Conservation (phyloP, 2,329 filamentous ascomycete species). For the Thyridium curvatum region DNA sequence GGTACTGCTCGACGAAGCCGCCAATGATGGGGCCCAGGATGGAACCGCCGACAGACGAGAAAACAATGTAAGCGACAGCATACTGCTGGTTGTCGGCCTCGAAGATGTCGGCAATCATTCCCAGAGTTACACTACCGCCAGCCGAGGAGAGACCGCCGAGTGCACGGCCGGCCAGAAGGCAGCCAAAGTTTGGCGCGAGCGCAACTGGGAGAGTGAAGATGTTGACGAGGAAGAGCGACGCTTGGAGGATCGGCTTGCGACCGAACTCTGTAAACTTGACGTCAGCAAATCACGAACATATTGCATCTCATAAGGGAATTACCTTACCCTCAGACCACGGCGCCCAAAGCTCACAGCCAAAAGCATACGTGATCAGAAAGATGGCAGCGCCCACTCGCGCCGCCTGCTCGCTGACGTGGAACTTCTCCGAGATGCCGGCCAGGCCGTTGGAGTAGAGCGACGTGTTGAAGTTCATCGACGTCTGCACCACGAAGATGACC, state of each 20-base stretch:
- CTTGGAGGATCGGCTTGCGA: conserved; percentile 68
- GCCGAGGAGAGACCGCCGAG: conserved; percentile 66
- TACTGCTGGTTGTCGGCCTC: conserved; percentile 67
- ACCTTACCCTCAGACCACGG: conserved; percentile 64
- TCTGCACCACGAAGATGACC: conserved; percentile 69
- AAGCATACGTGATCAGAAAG: conserved; percentile 74
- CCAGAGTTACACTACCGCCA: conserved; percentile 66
- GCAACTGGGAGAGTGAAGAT: conserved; percentile 69
- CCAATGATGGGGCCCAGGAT: conserved; percentile 74
- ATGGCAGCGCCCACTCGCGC: conserved; percentile 70
- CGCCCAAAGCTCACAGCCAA: conserved; percentile 84
- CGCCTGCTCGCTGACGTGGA: conserved; percentile 59
- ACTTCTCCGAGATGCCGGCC: conserved; percentile 59
- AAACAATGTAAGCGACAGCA: conserved; percentile 69
- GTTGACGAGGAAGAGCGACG: conserved; percentile 69
- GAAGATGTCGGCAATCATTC: conserved; percentile 71
- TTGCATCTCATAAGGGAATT: neutral
- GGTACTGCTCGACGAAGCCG: conserved; percentile 63
- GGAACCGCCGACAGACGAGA: conserved; percentile 73
- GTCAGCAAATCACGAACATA: no score
- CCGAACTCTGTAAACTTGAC: conserved; percentile 51
- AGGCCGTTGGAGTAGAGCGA: conserved; percentile 67
- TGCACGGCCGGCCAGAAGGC: conserved; percentile 63
- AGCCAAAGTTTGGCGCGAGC: conserved; percentile 65
- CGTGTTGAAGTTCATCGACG: conserved; percentile 76